Conservation (phyloP, 306 rosid genomes). For the Crataegus laevigata region DNA sequence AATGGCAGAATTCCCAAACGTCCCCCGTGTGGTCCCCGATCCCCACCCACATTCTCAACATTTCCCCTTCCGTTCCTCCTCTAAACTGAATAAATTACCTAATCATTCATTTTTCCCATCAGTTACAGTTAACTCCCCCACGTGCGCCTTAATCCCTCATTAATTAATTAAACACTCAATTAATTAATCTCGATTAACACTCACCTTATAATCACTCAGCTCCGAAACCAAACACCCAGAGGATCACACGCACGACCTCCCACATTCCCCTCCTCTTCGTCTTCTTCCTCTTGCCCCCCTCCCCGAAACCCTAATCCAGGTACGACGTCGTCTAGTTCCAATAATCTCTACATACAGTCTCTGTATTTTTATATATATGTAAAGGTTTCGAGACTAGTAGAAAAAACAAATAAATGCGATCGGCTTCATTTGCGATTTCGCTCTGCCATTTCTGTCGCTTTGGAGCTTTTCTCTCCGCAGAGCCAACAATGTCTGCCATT, state of each 20-base stretch:
- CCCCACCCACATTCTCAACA: background rate
- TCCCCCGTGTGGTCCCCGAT: background rate
- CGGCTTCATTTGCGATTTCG: slow-evolving; percentile 6
- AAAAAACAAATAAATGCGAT: slow-evolving; percentile 22
- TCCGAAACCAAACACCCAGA: background rate
- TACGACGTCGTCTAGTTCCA: background rate
- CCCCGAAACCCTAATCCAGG: background rate
- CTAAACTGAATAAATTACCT: background rate
- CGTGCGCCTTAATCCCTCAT: background rate
- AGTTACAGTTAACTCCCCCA: background rate
- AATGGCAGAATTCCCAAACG: background rate
- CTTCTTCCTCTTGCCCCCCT: background rate
- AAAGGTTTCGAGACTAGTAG: background rate
- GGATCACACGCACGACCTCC: background rate
- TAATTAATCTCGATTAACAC: background rate
- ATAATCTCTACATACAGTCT: background rate
- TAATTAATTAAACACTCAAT: background rate
- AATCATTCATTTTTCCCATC: background rate
- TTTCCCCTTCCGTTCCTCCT: background rate
- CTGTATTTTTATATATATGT: background rate
- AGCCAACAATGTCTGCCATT: background rate
- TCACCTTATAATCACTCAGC: background rate
- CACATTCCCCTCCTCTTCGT: background rate
- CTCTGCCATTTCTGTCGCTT: slow-evolving; percentile 36
- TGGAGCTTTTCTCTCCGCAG: background rate